Evolutionary conservation across 2,329 filamentous ascomycete genomes (phyloP), one percentile per base, ranked within the genome.

Genomic region (Phoma sp.): DNA sequence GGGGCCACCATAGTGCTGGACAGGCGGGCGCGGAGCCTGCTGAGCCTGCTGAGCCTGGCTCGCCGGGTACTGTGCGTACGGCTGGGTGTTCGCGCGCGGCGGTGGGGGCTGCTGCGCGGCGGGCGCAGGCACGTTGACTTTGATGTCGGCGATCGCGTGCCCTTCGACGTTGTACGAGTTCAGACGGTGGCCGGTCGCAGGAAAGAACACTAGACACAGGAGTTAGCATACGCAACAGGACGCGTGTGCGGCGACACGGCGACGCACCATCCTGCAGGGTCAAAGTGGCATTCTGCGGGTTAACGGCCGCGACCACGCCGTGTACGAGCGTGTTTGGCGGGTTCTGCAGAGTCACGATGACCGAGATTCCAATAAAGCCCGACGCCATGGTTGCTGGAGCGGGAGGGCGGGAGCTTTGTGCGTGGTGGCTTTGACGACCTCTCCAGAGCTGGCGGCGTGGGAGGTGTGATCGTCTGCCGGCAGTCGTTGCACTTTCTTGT

Each of bases 341-440:
- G 54, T 85, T 80, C 65, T 82, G 84, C 60, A 95, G 81, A 32
- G 87, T 88, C 67, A 95, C 87, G 56, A 86, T 78, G 76, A 95
- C 90, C 56, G 88, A 86, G 73, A 90, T 83, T 58, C 90, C 90
- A 67, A 91, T 86, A 72, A 93, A 91, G 68, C 86, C 81, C 55
- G 82, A 80, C 43, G 69, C 86, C 87, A 89, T 89, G 63, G 32
- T 59, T 53, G 56, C 42, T 38, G 33, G 8, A 24, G 32, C 30
- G 32, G 32, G 32, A 33, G 40, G 40, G 29, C 11, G 29, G 39
- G n/a, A 42, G 24, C 40, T 24, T 4, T 18, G 38, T 29, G 25
- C 10, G 25, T 32, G 43, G 8, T 46, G 41, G 30, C 18, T 46
- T 36, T 50, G 52, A 50, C 46, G 46, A 55, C 52, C 39, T 40